Conservation (phyloP, 495 filamentous ascomycete genomes). For the Cryomyces antarcticus region DNA sequence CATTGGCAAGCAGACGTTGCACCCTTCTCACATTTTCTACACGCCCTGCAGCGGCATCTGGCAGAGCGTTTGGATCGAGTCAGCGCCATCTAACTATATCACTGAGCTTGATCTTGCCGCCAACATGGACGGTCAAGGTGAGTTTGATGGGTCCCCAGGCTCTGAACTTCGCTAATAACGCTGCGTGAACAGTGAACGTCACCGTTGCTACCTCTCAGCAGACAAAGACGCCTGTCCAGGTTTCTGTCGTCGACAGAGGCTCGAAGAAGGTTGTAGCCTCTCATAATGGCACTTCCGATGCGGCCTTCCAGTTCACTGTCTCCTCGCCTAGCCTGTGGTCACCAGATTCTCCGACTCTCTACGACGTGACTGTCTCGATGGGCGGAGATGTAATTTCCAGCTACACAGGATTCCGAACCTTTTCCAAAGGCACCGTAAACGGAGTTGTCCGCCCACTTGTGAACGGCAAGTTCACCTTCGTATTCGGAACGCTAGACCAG, state of each 20-base stretch:
- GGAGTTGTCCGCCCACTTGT: slow-evolving; percentile 39
- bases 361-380: slow-evolving; percentile 36
- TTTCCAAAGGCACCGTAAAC: slow-evolving; percentile 29
- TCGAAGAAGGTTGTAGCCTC: slow-evolving; percentile 16
- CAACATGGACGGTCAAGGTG: slow-evolving; percentile 39
- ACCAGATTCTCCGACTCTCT: slow-evolving; percentile 37
- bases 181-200: slow-evolving; percentile 7
- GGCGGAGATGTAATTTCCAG: slow-evolving; percentile 33
- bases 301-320: slow-evolving; percentile 31
- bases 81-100: slow-evolving; percentile 33
- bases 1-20: slow-evolving; percentile 40
- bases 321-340: slow-evolving; percentile 35
- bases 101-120: slow-evolving; percentile 32
- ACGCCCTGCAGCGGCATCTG: slow-evolving; percentile 49
- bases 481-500: slow-evolving; percentile 47
- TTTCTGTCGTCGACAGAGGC: slow-evolving; percentile 24
- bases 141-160: slow-evolving; percentile 3
- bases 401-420: slow-evolving; percentile 48
- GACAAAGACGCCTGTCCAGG: slow-evolving; percentile 18
- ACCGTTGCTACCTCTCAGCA: slow-evolving; percentile 14
- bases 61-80: slow-evolving; percentile 49
- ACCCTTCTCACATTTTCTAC: slow-evolving; percentile 46
- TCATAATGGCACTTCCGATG: slow-evolving; percentile 22
- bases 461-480: slow-evolving; percentile 44
- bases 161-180: too few relatives aligned